Conservation (phyloP, 108 stramenopile genomes). For the Nannochloropsis gaditana region DNA sequence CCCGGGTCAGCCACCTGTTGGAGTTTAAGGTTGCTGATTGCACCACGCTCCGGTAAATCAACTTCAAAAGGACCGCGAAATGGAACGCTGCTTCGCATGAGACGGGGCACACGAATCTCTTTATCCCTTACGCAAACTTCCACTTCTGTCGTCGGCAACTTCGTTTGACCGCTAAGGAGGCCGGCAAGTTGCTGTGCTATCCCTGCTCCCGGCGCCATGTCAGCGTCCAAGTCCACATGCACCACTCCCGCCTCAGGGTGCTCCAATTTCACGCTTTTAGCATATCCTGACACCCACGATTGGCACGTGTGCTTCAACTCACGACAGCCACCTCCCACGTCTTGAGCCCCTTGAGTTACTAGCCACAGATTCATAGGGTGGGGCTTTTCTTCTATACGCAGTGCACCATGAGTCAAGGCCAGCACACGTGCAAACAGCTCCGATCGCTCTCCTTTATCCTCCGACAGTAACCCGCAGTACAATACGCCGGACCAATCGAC, state of each 20-base stretch:
- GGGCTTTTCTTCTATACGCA: neutral
- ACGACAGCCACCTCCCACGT: neutral
- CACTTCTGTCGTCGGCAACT: neutral
- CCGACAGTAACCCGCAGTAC: neutral
- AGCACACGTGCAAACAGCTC: conserved; percentile 13
- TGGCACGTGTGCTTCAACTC: neutral
- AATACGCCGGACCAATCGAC: neutral
- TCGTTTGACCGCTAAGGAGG: neutral
- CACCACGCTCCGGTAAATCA: conserved; percentile 1
- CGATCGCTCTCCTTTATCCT: conserved; percentile 7
- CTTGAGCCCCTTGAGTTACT: neutral
- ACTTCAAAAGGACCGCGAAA: conserved; percentile 9
- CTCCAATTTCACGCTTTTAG: conserved; percentile 5
- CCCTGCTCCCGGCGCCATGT: neutral
- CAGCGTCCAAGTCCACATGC: conserved; percentile 19
- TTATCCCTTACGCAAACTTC: neutral
- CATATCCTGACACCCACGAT: conserved; percentile 10
- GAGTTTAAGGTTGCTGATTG: neutral
- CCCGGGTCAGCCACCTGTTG: conserved; percentile 8
- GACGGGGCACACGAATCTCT: neutral
- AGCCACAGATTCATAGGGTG: neutral
- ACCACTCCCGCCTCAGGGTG: neutral
- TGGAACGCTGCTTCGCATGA: neutral
- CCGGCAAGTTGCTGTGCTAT: neutral
- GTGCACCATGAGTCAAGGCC: neutral